Evolutionary conservation across 495 filamentous ascomycete species (phyloP), one percentile per base, ranked within the genome.

Genomic region (Penicillium arizonense): DNA sequence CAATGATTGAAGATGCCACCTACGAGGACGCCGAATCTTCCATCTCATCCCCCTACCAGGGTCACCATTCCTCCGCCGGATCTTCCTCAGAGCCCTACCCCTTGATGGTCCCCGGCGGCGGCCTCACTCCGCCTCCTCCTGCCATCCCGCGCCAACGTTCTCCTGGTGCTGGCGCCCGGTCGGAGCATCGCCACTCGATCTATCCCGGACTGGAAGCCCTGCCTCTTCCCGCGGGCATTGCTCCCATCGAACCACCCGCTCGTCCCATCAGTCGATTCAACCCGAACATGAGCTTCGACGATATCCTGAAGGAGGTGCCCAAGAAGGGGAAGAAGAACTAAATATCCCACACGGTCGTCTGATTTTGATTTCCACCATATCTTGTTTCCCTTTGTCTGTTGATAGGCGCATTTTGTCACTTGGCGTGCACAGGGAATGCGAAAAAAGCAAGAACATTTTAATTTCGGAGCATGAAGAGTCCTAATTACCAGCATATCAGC

Each of bases 271-370:
- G 67, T 49, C 71, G 68, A 40, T 78, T 75, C 65, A 79, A 74
- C 45, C 74, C 64, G 47, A 78, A 71, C 52, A 77, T 77, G 72
- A 81, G 75, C 46, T 81, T 81, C 56, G 77, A 79, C 44, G 72
- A 78, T 47, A 81, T 81, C 44, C 54, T 81, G 44, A 73, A 62
- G 46, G 69, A 79, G 42, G 70, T 73, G 28, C 74, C 77, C 8
- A 68, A 72, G 44, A 68, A 72, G 46, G 61, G 56, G 48, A 70
- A 69, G 52, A 76, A 75, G 60, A 74, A 74, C 59, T 74, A 57
- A 64, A 49, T 37, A 58, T 37, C 36, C 6, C 28, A 2, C 2
- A 10, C 23, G 3, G 23, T 6, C 20, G 21, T 32, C 32, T 16
- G 13, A 10, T 34, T n/a, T 20, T 47, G 33, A 36, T n/a, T 35